A percentile compares a stretch with the other conserved stretches of the same genome.
These are phyloP conservation scores for Hyphodiscus hymeniophilus DNA, from an alignment of 495 filamentous ascomycete species.

Conservation along the genomic window DNA sequence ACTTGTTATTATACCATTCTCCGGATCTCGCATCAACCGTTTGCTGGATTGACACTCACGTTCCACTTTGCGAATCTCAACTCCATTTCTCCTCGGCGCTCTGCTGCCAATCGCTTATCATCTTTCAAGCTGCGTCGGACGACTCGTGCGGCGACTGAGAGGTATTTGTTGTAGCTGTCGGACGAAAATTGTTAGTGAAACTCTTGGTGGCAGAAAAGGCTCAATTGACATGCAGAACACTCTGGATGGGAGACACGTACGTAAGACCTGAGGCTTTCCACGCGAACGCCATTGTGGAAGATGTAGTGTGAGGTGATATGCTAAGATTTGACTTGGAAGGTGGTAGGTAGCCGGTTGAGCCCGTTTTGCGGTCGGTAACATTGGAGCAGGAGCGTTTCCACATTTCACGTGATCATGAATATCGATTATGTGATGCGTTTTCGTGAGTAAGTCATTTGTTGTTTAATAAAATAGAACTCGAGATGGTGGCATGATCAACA, in stretches of 20 bases:
- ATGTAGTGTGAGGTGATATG: constrained; percentile 17
- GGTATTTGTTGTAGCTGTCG: constrained; percentile 75
- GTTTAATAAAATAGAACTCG: too few relatives aligned
- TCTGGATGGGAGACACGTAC: constrained; percentile 39
- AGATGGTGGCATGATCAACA: too few relatives aligned
- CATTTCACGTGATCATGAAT: constrained; percentile 8
- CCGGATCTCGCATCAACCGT: not conserved
- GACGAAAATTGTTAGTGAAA: constrained; percentile 14
- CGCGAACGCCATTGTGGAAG: constrained; percentile 86
- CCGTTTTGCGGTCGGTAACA: constrained; percentile 1
- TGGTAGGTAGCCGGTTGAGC: constrained; percentile 14
- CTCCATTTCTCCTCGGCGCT: constrained; percentile 85
- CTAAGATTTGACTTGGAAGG: constrained; percentile 6
- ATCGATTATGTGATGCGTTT: not conserved
- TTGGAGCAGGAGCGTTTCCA: constrained; percentile 2
- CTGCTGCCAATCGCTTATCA: constrained; percentile 71
- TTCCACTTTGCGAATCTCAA: constrained; percentile 94
- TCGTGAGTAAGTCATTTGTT: too few relatives aligned
- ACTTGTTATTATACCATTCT: constrained; percentile 12
- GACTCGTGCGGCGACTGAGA: constrained; percentile 66
- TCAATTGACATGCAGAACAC: constrained; percentile 8
- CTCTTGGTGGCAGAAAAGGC: not conserved
- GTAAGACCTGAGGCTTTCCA: constrained; percentile 98
- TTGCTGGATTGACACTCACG: constrained; percentile 48
- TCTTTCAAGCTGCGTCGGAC: constrained; percentile 94